Evolutionary conservation across 129 eudicot genomes (phyloP).

Genomic region (Flaveria bidentis): DNA sequence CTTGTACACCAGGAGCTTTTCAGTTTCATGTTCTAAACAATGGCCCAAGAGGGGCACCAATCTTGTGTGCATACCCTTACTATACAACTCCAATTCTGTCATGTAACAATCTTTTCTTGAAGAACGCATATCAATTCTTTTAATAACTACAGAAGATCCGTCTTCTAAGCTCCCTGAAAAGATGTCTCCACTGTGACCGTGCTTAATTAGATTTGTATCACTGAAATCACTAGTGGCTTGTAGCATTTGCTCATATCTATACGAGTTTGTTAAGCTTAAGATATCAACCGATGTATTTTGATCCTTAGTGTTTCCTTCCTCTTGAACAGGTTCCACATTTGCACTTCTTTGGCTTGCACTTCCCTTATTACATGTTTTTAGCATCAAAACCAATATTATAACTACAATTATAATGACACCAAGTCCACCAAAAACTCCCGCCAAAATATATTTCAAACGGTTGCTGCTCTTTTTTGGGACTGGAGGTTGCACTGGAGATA

Average conservation of each 20-base stretch:
- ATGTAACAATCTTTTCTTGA: slow-evolving; percentile 50
- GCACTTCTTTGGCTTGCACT: slow-evolving; percentile 40
- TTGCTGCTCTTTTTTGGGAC: slow-evolving; percentile 29
- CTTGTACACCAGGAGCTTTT: slow-evolving; percentile 71
- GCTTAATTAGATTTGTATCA: slow-evolving; percentile 54
- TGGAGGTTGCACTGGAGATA: slow-evolving; percentile 36
- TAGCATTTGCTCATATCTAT: slow-evolving; percentile 57
- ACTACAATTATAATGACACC: slow-evolving; percentile 48
- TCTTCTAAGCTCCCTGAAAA: slow-evolving; percentile 61
- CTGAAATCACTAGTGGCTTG: slow-evolving; percentile 65
- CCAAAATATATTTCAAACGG: slow-evolving; percentile 48
- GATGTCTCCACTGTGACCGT: slow-evolving; percentile 76
- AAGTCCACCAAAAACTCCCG: slow-evolving; percentile 72
- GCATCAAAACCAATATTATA: slow-evolving; percentile 30
- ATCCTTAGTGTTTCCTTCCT: slow-evolving; percentile 31
- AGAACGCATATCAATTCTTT: slow-evolving; percentile 53
- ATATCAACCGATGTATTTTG: slow-evolving; percentile 31
- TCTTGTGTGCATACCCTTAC: slow-evolving; percentile 55
- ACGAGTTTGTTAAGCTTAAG: slow-evolving; percentile 40
- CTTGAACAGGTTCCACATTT: slow-evolving; percentile 51
- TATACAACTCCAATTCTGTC: slow-evolving; percentile 56
- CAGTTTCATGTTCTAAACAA: slow-evolving; percentile 64
- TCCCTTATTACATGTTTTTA: slow-evolving; percentile 36
- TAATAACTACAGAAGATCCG: slow-evolving; percentile 53
- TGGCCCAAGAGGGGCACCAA: slow-evolving; percentile 71